A percentile compares a stretch with the other conserved stretches of the same genome.
These are phyloP conservation scores for Fusarium illudens DNA, from an alignment of 2,329 filamentous ascomycete species.

Conservation along the genomic window DNA sequence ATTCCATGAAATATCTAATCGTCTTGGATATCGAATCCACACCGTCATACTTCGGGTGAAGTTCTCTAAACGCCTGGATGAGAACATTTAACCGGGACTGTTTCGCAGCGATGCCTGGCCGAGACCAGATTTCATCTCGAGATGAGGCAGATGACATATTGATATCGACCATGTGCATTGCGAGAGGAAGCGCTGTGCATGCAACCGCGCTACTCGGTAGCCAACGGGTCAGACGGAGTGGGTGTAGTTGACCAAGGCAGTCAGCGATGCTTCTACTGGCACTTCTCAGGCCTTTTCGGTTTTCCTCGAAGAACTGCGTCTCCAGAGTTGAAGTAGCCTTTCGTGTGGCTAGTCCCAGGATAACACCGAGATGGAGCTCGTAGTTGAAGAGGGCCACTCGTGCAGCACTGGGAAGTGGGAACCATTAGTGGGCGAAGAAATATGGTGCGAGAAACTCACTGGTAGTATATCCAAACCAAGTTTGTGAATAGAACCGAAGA, in stretches of 20 bases:
- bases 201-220: conserved; percentile 34
- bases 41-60: conserved; percentile 31
- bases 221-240: conserved; percentile 19
- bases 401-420: background rate
- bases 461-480: conserved; percentile 36
- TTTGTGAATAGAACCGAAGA: conserved; percentile 31
- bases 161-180: conserved; percentile 31
- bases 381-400: conserved; percentile 32
- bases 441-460: conserved; percentile 4
- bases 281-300: conserved; percentile 21
- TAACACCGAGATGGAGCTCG: conserved; percentile 28
- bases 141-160: conserved; percentile 28
- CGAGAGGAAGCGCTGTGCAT: conserved; percentile 31
- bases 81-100: conserved; percentile 31
- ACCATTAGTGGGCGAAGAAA: background rate
- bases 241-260: conserved; percentile 18
- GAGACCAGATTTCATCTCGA: conserved; percentile 13
- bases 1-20: conserved; percentile 35
- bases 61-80: conserved; percentile 29
- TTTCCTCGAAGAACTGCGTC: conserved; percentile 24
- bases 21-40: conserved; percentile 35
- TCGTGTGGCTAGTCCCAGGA: conserved; percentile 14
- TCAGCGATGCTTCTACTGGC: conserved; percentile 29
- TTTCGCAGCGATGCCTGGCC: conserved; percentile 20
- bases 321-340: background rate